Base-by-base conservation (phyloP, 1,284 basidiomycete genomes). In the Singerocomus rubriflavus region DNA sequence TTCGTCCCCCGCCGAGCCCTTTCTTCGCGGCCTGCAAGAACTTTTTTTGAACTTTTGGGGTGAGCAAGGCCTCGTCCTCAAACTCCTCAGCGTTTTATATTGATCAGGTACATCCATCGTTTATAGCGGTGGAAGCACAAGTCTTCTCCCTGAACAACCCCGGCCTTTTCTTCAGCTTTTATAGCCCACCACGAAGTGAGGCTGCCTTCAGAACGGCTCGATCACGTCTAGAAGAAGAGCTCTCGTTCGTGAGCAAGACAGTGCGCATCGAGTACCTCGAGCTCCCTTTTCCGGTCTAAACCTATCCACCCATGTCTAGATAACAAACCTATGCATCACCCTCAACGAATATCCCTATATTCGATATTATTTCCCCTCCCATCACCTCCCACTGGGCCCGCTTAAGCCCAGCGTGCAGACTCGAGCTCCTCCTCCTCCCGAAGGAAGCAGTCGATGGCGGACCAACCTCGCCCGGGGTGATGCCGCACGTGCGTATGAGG, bases 271-370 rank as follows among this genome's bases (percentile, higher is more conserved):
- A 10, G 26, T 17, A 31, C 21, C 32, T 25, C 34, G 27, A 4
- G n/a, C 6, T 39, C 30, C 32, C 39, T 31, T 53, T 46, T 5
- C n/a, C 16, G 5, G 38, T 51, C 46, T 57, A 13, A 56, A 48
- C 39, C 38, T 7, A 36, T 11, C 44, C 10, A 36, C 41, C 21
- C 21, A 21, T 4, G 16, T 35, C 30, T 67, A 93, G 91, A 88
- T 98, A 55, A 72, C 92, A 33, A 98, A 98, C 65, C 73, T 95
- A 12, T 93, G 96, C 68, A 88, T 98, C 25, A 85, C 92, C 0
- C 73, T 99, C 44, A 91, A 94, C 65, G 97, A 99, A 68, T 93
- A 88, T 63, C 97, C 97, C 0, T 88, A 85, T 66, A 91, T 99
- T 58, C 88, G 97, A 25, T 99, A 98, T 72, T 98, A 98, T 69